Percentiles rank a stretch among this genome's conserved stretches.
These are phyloP conservation scores for Actinomortierella ambigua DNA, from an alignment of 371 early-diverging fungal species.

Conservation along the genomic window DNA sequence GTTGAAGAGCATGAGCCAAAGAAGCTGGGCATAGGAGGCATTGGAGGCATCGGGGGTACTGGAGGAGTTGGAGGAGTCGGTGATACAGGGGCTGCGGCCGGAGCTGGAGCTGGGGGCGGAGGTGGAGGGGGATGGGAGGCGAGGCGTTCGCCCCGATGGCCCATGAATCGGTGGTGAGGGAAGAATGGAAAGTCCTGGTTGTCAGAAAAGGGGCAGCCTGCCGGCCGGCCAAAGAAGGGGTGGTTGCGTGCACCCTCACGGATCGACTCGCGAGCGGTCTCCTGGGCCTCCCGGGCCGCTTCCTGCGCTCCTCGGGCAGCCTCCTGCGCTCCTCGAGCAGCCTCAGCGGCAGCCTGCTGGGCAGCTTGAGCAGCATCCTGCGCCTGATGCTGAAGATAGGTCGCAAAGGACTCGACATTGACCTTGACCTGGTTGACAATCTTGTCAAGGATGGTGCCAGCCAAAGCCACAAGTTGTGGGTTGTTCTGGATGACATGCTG, in stretches of 20 bases:
- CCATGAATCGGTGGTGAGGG: slow-evolving; percentile 1
- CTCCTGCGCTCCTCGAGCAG: slow-evolving; percentile 13
- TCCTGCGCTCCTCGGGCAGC: slow-evolving; percentile 12
- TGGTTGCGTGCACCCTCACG: slow-evolving; percentile 4
- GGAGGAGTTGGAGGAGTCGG: slow-evolving; percentile 10
- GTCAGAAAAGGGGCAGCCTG: background rate
- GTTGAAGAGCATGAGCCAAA: background rate
- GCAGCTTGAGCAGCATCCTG: slow-evolving; percentile 23
- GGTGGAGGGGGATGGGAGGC: too few relatives aligned
- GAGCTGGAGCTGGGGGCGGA: too few relatives aligned
- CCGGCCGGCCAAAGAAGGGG: too few relatives aligned
- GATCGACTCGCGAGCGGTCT: slow-evolving; percentile 12
- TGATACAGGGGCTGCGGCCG: background rate
- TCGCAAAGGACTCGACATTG: slow-evolving; percentile 35
- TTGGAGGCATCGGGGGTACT: slow-evolving; percentile 11
- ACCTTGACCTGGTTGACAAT: slow-evolving; percentile 33
- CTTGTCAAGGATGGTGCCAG: slow-evolving; percentile 34
- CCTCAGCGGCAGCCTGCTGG: slow-evolving; percentile 15
- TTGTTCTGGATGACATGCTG: slow-evolving; percentile 43
- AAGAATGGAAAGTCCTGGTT: slow-evolving; percentile 1
- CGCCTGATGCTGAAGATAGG: slow-evolving; percentile 15
- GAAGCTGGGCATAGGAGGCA: slow-evolving; percentile 7
- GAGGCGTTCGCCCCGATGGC: too few relatives aligned
- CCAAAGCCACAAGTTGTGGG: slow-evolving; percentile 27
- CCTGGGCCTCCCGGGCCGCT: slow-evolving; percentile 14